Conservation (phyloP, 1,284 basidiomycete genomes). For the Moniliophthora roreri region DNA sequence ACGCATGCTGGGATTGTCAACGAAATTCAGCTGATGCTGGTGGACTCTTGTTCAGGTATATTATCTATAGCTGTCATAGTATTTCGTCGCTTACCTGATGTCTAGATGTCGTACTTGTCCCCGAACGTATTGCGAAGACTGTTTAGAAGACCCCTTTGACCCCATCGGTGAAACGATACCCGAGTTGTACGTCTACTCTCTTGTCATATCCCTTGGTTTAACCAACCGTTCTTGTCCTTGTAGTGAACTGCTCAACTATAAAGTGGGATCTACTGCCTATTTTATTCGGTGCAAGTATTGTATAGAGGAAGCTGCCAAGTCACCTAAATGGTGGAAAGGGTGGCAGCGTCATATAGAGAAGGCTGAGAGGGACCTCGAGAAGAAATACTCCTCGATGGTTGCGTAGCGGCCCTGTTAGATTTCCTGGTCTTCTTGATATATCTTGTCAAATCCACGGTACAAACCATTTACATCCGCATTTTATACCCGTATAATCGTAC, state of each 20-base stretch:
- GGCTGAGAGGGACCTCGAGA: conserved; percentile 9
- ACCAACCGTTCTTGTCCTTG: neutral
- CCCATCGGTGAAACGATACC: conserved; percentile 54
- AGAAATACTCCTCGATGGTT: neutral
- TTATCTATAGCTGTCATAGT: neutral
- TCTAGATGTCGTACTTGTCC: conserved; percentile 58
- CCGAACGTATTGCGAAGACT: conserved; percentile 61
- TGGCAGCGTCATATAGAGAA: conserved; percentile 41
- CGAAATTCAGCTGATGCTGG: conserved; percentile 44
- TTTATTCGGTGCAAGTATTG: conserved; percentile 53
- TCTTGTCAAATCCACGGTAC: too few relatives aligned
- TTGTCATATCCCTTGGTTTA: neutral
- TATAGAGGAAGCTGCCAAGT: conserved; percentile 27
- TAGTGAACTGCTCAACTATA: conserved; percentile 42
- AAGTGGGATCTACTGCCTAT: conserved; percentile 34
- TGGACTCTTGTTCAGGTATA: conserved; percentile 51
- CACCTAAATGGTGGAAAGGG: conserved; percentile 29
- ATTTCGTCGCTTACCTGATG: neutral
- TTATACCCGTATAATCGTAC: too few relatives aligned
- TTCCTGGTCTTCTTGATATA: too few relatives aligned
- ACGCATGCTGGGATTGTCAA: conserved; percentile 43
- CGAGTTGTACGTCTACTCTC: conserved; percentile 46
- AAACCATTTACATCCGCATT: too few relatives aligned
- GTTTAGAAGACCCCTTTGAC: conserved; percentile 49
- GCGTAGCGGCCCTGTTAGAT: too few relatives aligned